These are phyloP conservation scores for Suillus luteus DNA, from an alignment of 768 basidiomycete species.

Conservation along the genomic window DNA sequence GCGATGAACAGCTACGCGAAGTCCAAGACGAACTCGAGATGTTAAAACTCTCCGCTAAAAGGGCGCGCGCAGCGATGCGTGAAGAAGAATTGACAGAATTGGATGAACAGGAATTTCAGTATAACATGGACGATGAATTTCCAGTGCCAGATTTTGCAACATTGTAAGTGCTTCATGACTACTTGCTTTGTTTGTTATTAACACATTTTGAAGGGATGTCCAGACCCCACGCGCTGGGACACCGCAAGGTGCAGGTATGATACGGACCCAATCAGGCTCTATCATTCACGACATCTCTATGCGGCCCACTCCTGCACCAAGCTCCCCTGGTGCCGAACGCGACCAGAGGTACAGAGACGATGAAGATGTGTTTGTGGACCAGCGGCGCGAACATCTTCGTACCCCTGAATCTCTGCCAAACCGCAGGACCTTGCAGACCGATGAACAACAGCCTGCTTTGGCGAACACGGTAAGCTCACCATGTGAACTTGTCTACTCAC, in stretches of 20 bases:
- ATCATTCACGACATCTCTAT: slow-evolving; percentile 48
- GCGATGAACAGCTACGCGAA: slow-evolving; percentile 26
- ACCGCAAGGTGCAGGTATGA: slow-evolving; percentile 19
- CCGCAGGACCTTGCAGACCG: neutral
- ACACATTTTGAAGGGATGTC: neutral
- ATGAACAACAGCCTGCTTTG: neutral
- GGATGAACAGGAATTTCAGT: slow-evolving; percentile 11
- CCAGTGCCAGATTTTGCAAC: slow-evolving; percentile 11
- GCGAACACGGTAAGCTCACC: neutral
- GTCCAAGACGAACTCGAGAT: neutral
- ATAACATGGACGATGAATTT: neutral
- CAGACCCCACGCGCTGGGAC: slow-evolving; percentile 1
- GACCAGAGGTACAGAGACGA: slow-evolving; percentile 11
- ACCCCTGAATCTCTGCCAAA: slow-evolving; percentile 13
- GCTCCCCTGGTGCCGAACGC: slow-evolving; percentile 27
- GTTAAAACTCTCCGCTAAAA: neutral
- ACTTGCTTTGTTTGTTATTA: neutral
- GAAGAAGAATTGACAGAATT: slow-evolving; percentile 18
- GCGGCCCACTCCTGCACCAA: slow-evolving; percentile 54
- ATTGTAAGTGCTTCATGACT: neutral
- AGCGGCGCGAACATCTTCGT: neutral
- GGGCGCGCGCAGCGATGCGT: neutral
- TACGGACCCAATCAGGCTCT: slow-evolving; percentile 50
- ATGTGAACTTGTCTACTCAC: neutral
- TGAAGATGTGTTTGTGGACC: slow-evolving; percentile 12